Conservation (phyloP, 164 flowering plant species). For the Vitis amurensis region DNA sequence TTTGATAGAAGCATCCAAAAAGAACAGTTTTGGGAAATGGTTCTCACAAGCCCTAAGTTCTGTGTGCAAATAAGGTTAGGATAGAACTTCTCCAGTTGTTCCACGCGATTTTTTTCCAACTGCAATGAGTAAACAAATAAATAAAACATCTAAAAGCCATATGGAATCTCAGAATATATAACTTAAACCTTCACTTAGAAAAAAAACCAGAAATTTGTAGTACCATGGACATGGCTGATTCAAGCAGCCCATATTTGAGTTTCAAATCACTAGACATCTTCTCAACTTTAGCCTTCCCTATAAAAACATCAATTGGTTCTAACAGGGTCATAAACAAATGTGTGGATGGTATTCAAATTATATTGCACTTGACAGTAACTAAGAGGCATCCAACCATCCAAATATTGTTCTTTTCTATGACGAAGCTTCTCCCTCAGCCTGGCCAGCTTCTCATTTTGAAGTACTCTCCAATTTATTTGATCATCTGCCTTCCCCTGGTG, state of each 20-base stretch:
- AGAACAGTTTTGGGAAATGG: background rate
- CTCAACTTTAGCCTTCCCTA: conserved; percentile 75
- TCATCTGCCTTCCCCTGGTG: conserved; percentile 84
- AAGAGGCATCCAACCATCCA: conserved; percentile 57
- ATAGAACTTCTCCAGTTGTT: conserved; percentile 81
- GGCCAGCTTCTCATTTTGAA: conserved; percentile 72
- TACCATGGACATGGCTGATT: conserved; percentile 68
- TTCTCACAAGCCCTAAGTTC: conserved; percentile 78
- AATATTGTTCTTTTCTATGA: conserved; percentile 46
- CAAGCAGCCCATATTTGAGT: conserved; percentile 64
- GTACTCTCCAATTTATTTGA: conserved; percentile 75
- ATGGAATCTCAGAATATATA: background rate
- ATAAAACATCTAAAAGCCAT: conserved; percentile 2
- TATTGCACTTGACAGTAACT: conserved; percentile 3
- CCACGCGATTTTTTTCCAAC: conserved; percentile 74
- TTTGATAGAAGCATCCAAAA: background rate
- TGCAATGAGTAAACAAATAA: conserved; percentile 30
- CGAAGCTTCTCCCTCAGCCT: conserved; percentile 72
- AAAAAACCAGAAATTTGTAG: background rate
- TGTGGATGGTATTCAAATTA: background rate
- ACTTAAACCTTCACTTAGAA: background rate
- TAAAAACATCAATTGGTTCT: conserved; percentile 8
- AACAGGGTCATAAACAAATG: background rate
- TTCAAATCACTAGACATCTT: conserved; percentile 65
- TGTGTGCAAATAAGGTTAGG: conserved; percentile 88